A percentile compares a stretch with the other conserved stretches of the same genome.
Conservation (phyloP, 371 early-diverging fungal genomes). For the Mucor ambiguus region DNA sequence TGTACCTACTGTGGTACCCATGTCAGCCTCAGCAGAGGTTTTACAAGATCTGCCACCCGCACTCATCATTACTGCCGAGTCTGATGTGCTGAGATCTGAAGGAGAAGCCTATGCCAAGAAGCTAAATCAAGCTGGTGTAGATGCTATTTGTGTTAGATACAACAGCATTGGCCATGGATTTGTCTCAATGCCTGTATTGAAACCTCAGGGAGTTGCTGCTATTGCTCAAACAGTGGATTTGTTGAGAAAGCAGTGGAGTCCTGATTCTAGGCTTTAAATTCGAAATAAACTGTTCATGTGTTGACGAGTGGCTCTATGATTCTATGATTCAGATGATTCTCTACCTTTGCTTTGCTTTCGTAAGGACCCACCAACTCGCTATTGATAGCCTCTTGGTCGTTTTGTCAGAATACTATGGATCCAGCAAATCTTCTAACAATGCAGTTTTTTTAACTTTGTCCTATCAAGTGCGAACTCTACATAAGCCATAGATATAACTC, state of each 20-base stretch:
- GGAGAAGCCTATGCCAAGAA: conserved; percentile 35
- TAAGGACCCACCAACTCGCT: too few species aligned
- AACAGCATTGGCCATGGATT: conserved; percentile 31
- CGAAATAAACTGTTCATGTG: not conserved
- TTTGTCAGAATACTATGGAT: too few species aligned
- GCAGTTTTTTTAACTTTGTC: too few species aligned
- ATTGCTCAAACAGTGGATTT: conserved; percentile 24
- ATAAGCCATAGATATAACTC: too few species aligned
- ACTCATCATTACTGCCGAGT: conserved; percentile 36
- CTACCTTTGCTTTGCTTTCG: too few species aligned
- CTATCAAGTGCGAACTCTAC: too few species aligned
- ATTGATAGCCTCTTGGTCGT: too few species aligned
- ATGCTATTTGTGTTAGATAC: conserved; percentile 21
- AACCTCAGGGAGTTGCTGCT: conserved; percentile 19
- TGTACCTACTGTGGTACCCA: conserved; percentile 17
- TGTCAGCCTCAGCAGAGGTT: conserved; percentile 25
- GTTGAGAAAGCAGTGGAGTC: conserved; percentile 22
- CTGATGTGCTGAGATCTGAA: conserved; percentile 40
- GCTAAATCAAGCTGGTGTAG: conserved; percentile 37
- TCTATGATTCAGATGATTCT: too few species aligned
- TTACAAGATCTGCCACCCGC: conserved; percentile 39
- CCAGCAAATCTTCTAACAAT: too few species aligned
- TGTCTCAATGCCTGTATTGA: conserved; percentile 19
- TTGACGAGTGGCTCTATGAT: too few species aligned
- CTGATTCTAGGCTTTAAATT: conserved; percentile 3